These are phyloP conservation scores for Grammothele lineata DNA, from an alignment of 768 basidiomycete genomes.

Conservation along the genomic window DNA sequence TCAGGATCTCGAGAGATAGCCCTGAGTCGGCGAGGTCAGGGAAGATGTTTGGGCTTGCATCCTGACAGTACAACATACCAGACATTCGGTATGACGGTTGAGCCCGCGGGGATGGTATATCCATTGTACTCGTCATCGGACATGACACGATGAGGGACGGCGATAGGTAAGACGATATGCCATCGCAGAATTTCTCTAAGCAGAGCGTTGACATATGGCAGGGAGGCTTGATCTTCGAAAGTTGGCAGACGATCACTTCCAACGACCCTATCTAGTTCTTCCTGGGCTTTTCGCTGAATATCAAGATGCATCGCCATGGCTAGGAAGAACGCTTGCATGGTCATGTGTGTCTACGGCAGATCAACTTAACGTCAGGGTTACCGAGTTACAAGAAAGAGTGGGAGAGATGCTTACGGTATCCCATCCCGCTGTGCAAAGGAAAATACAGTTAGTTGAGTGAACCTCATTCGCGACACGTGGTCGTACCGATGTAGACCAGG, in stretches of 20 bases:
- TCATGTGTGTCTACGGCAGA: no score
- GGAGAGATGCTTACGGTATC: no score
- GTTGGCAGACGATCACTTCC: conserved; percentile 9
- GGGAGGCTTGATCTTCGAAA: conserved; percentile 4
- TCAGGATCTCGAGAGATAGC: conserved; percentile 8
- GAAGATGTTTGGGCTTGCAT: neutral
- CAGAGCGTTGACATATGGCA: conserved; percentile 21
- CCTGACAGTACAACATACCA: conserved; percentile 9
- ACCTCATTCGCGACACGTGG: no score
- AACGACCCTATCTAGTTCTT: conserved; percentile 22
- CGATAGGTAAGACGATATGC: conserved; percentile 16
- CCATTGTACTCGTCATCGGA: conserved; percentile 27
- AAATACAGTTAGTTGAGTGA: no score
- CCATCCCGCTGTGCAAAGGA: no score
- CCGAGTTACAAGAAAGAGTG: no score
- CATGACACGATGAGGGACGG: conserved; percentile 11
- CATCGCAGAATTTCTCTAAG: conserved; percentile 19
- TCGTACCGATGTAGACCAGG: no score
- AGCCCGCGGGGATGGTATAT: conserved; percentile 25
- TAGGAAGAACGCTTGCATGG: conserved; percentile 24
- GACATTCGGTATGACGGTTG: conserved; percentile 18
- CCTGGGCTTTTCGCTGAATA: conserved; percentile 22
- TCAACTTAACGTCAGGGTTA: no score
- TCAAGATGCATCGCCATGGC: conserved; percentile 25
- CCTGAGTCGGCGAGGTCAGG: neutral